A percentile compares a stretch with the other conserved stretches of the same genome.
phyloP scores from a whole-genome alignment of 805 yeast genomes.

The Yarrowia yakushimensis region DNA sequence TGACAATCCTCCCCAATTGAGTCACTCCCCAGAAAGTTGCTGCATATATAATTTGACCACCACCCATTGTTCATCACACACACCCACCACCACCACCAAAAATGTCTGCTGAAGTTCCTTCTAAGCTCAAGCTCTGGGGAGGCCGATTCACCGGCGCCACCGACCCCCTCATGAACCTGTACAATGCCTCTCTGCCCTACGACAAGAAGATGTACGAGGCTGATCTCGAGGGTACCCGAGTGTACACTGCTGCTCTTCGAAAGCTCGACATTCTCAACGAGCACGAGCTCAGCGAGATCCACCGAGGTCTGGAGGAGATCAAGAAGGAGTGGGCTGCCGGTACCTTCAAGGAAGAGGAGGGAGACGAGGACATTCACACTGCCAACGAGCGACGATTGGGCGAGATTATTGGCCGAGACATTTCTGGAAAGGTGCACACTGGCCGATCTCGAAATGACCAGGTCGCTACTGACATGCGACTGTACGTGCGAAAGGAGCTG shows the following conservation, averaged over 20 bases:
- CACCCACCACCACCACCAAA: neutral
- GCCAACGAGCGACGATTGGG: conserved; percentile 98
- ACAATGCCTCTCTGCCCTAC: conserved; percentile 94
- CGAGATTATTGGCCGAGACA: conserved; percentile 86
- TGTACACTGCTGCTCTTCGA: conserved; percentile 81
- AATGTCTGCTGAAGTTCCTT: conserved; percentile 30
- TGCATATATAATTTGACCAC: neutral
- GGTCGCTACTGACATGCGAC: conserved; percentile 98
- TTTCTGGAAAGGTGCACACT: conserved; percentile 98
- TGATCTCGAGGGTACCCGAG: conserved; percentile 90
- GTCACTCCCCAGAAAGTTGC: conserved; percentile 21
- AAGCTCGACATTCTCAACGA: conserved; percentile 71
- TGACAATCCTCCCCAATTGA: conserved; percentile 2
- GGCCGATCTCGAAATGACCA: conserved; percentile 98
- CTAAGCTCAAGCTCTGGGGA: conserved; percentile 88
- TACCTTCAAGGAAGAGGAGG: conserved; percentile 68
- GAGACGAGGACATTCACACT: conserved; percentile 98
- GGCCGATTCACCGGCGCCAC: conserved; percentile 95
- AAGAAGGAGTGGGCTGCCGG: conserved; percentile 76
- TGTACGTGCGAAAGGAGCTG: conserved; percentile 79
- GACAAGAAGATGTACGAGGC: conserved; percentile 94
- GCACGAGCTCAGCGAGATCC: conserved; percentile 76
- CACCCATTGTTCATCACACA: neutral
- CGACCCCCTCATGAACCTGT: conserved; percentile 95
- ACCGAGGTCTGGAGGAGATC: conserved; percentile 70